Percentiles rank a stretch among this genome's conserved stretches.
phyloP scores from a whole-genome alignment of 768 basidiomycete species.

The Mycena polygramma region DNA sequence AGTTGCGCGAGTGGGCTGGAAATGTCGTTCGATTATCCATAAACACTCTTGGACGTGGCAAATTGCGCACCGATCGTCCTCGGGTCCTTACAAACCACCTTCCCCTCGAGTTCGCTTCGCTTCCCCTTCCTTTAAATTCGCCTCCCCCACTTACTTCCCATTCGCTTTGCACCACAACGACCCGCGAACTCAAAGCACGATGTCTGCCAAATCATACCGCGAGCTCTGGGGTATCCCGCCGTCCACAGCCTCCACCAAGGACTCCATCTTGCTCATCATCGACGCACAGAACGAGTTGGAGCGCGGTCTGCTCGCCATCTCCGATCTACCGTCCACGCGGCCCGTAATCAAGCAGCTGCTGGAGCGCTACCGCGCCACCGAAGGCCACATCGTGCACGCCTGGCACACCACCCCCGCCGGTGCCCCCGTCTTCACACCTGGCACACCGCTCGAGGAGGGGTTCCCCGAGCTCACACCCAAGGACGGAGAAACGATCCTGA shows the following conservation, averaged over 20 bases:
- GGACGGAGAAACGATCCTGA: slow-evolving; percentile 4
- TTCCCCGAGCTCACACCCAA: slow-evolving; percentile 20
- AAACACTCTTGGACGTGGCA: no score
- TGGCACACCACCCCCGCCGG: slow-evolving; percentile 21
- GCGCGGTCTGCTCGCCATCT: slow-evolving; percentile 17
- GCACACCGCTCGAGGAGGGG: slow-evolving; percentile 26
- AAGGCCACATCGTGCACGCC: slow-evolving; percentile 12
- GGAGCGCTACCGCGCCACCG: slow-evolving; percentile 28
- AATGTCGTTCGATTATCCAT: no score
- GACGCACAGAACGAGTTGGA: slow-evolving; percentile 34
- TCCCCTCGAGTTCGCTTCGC: no score
- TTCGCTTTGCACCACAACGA: no score
- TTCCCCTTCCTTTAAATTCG: no score
- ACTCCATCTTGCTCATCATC: slow-evolving; percentile 33
- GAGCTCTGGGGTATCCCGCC: slow-evolving; percentile 14
- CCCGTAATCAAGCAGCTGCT: slow-evolving; percentile 21
- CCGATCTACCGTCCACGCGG: slow-evolving; percentile 18
- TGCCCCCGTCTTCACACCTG: slow-evolving; percentile 28
- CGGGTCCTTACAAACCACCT: no score
- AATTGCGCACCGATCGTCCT: no score
- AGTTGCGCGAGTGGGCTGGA: no score
- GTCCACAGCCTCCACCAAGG: slow-evolving; percentile 9
- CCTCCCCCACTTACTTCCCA: no score
- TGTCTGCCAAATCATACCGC: slow-evolving; percentile 23
- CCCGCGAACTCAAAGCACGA: background rate